Percentiles rank a stretch among this genome's conserved stretches.
Evolutionary conservation across 2,329 filamentous ascomycete species (phyloP).

Genomic region (Thielaviopsis ethacetica): DNA sequence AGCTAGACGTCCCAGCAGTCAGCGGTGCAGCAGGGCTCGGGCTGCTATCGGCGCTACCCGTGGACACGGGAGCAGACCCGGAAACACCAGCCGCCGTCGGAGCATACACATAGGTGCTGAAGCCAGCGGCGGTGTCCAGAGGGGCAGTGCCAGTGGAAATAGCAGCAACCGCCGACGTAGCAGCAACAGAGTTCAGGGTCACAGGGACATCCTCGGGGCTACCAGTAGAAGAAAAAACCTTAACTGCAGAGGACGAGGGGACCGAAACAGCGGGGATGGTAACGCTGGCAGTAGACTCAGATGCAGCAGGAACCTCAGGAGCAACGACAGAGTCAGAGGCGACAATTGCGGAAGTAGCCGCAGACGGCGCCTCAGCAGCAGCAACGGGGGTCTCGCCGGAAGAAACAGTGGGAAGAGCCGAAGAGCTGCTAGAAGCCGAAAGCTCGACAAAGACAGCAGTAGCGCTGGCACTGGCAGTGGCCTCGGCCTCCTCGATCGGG

Average conservation of each 20-base stretch:
- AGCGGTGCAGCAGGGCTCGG: not conserved
- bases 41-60: not conserved
- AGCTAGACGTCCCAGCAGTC: not conserved
- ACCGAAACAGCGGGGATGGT: not conserved
- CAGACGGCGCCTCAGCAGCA: not conserved
- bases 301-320: not conserved
- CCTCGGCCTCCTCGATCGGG: slow-evolving; percentile 16
- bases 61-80: not conserved
- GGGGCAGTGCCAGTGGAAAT: not conserved
- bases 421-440: not conserved
- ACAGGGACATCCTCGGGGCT: not conserved
- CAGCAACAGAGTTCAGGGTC: not conserved
- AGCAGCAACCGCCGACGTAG: not conserved
- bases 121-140: not conserved
- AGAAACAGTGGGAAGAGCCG: not conserved
- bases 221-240: not conserved
- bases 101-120: not conserved
- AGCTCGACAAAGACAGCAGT: not conserved
- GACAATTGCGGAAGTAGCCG: not conserved
- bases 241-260: not conserved
- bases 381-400: not conserved
- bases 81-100: not conserved
- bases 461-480: not conserved
- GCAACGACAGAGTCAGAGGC: not conserved
- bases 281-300: not conserved